phyloP scores from a whole-genome alignment of 352 stramenopile genomes.

The Phytophthora pistaciae region DNA sequence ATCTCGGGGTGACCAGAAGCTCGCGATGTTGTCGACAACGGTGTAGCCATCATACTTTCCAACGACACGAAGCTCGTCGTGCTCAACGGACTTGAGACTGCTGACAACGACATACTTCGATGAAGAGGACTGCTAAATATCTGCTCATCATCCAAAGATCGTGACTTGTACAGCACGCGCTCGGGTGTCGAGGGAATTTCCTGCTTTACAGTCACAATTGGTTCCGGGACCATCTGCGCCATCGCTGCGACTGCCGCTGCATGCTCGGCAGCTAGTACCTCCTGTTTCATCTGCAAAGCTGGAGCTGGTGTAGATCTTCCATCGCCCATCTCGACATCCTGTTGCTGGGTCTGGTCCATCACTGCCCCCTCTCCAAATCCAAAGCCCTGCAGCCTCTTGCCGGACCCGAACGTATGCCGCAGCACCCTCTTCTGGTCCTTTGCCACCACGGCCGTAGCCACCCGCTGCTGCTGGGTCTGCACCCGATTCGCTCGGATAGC shows the following conservation, averaged over 20 bases:
- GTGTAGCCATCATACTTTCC: slow-evolving; percentile 36
- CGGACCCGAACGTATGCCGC: slow-evolving; percentile 64
- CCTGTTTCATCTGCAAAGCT: slow-evolving; percentile 13
- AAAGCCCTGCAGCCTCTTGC: slow-evolving; percentile 59
- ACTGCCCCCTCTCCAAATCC: slow-evolving; percentile 39
- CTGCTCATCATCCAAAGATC: slow-evolving; percentile 23
- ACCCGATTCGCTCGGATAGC: slow-evolving; percentile 45
- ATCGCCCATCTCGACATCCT: slow-evolving; percentile 37
- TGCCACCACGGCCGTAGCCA: slow-evolving; percentile 14
- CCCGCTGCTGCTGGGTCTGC: slow-evolving; percentile 29
- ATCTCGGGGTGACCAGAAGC: slow-evolving; percentile 23
- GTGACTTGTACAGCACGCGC: slow-evolving; percentile 11
- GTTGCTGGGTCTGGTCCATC: slow-evolving; percentile 22
- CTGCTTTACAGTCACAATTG: slow-evolving; percentile 21
- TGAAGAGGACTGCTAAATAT: slow-evolving; percentile 57
- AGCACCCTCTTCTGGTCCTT: slow-evolving; percentile 58
- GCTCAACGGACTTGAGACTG: slow-evolving; percentile 34
- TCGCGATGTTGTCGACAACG: slow-evolving; percentile 34
- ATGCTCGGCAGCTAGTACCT: not conserved
- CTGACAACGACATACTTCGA: slow-evolving; percentile 35
- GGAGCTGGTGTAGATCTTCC: not conserved
- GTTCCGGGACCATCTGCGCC: slow-evolving; percentile 4
- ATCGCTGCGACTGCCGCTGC: slow-evolving; percentile 1
- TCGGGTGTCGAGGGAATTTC: slow-evolving; percentile 27
- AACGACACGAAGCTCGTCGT: slow-evolving; percentile 46